Evolutionary conservation across 108 stramenopile genomes (phyloP).

Genomic region (Aurantiochytrium sp.): DNA sequence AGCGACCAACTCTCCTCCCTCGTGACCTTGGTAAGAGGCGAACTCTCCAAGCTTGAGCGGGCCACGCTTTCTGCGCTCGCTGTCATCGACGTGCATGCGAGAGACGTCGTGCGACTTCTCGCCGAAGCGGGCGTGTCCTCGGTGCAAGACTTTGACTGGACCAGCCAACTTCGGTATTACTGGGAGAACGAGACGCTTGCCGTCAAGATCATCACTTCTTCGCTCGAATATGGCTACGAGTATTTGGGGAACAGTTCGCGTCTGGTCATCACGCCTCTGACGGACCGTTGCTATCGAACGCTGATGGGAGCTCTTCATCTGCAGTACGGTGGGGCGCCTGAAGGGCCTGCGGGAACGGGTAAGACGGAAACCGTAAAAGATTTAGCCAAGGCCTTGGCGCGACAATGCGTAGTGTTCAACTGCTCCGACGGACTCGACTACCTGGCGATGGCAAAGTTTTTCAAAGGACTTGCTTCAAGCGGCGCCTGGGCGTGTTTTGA

Average conservation of each 20-base stretch:
- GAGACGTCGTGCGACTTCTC: constrained; percentile 50
- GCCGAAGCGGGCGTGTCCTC: constrained; percentile 14
- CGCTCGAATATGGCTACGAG: constrained; percentile 59
- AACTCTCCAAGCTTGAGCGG: constrained; percentile 46
- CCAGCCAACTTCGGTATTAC: constrained; percentile 57
- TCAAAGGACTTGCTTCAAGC: constrained; percentile 61
- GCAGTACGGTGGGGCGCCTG: constrained; percentile 62
- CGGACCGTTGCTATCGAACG: constrained; percentile 65
- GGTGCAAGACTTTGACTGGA: constrained; percentile 58
- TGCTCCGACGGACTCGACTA: constrained; percentile 58
- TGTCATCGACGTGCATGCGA: constrained; percentile 57
- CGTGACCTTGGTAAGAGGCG: constrained; percentile 47
- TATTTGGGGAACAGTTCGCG: constrained; percentile 60
- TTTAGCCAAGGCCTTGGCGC: constrained; percentile 51
- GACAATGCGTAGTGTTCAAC: constrained; percentile 63
- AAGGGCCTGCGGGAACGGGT: constrained; percentile 63
- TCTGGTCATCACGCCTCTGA: constrained; percentile 61
- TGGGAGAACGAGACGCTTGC: constrained; percentile 51
- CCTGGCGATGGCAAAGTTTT: constrained; percentile 55
- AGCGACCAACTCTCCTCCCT: constrained; percentile 39
- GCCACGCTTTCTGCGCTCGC: constrained; percentile 58
- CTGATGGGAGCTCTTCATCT: constrained; percentile 62
- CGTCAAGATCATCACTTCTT: constrained; percentile 57
- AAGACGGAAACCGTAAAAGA: constrained; percentile 69
- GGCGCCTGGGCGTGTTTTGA: constrained; percentile 62